Evolutionary conservation across 805 yeast species (phyloP).

Genomic region (Starmera quercuum): DNA sequence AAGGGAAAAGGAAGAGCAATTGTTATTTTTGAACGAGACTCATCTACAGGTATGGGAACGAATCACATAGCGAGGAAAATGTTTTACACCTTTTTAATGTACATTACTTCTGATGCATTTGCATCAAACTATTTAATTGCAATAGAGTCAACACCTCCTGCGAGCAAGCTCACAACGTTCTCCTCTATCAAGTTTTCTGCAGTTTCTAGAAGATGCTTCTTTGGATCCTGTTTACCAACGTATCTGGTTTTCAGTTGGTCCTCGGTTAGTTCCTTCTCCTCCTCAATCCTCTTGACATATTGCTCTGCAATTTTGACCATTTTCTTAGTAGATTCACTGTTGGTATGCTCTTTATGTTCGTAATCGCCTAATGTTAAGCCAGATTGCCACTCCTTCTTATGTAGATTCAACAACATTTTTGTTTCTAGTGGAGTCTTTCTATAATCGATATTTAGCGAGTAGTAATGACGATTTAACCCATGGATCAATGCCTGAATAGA

Average conservation of each 20-base stretch:
- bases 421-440: conserved; percentile 89
- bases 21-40: conserved; percentile 54
- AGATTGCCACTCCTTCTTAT: conserved; percentile 92
- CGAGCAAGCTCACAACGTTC: conserved; percentile 78
- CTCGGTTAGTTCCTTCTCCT: conserved; percentile 81
- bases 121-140: conserved; percentile 87
- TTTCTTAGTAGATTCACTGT: conserved; percentile 61
- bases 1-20: conserved; percentile 41
- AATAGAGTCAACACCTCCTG: conserved; percentile 83
- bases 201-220: conserved; percentile 88
- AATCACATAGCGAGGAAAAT: conserved; percentile 3
- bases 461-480: conserved; percentile 94
- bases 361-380: conserved; percentile 79
- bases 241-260: conserved; percentile 92
- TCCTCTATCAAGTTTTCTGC: conserved; percentile 84
- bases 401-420: conserved; percentile 87
- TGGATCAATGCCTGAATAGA: conserved; percentile 95
- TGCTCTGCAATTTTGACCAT: conserved; percentile 88
- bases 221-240: conserved; percentile 98
- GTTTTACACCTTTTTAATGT: not conserved
- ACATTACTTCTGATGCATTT: conserved; percentile 3
- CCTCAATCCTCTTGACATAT: conserved; percentile 84
- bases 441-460: conserved; percentile 91
- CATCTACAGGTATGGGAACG: conserved; percentile 64
- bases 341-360: conserved; percentile 66